Percentiles rank a stretch among this genome's conserved stretches.
These are phyloP conservation scores for Calonectria hongkongensis DNA, from an alignment of 2,329 filamentous ascomycete genomes.

Conservation along the genomic window DNA sequence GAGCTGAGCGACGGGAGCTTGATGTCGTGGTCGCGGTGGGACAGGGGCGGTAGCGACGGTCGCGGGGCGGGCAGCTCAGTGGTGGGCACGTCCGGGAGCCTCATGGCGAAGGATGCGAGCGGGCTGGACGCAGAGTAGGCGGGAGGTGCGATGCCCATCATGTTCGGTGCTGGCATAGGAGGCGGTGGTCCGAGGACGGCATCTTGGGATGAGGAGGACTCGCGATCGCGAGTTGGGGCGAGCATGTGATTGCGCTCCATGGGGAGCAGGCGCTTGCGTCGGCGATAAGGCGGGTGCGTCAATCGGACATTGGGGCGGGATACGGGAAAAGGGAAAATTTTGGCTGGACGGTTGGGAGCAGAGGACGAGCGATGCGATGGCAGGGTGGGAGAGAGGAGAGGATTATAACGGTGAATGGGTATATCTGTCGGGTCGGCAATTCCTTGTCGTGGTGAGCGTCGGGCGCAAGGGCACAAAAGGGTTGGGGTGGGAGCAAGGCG, in stretches of 20 bases:
- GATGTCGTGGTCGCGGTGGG: constrained; percentile 54
- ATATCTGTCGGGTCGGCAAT: constrained; percentile 29
- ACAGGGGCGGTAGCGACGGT: constrained; percentile 47
- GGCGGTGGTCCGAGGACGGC: constrained; percentile 54
- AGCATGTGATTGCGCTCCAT: constrained; percentile 71
- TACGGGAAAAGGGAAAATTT: constrained; percentile 25
- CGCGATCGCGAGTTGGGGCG: constrained; percentile 51
- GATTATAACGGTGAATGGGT: constrained; percentile 7
- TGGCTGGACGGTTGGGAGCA: constrained; percentile 23
- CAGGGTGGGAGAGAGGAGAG: background rate
- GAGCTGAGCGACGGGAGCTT: constrained; percentile 62
- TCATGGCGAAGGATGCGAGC: constrained; percentile 50
- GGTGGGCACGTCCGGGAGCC: constrained; percentile 56
- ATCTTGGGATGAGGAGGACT: constrained; percentile 51
- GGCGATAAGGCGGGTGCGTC: constrained; percentile 55
- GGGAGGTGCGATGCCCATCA: constrained; percentile 53
- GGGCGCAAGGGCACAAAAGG: constrained; percentile 19
- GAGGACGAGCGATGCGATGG: constrained; percentile 7
- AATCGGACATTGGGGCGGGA: constrained; percentile 52
- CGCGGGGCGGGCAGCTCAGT: constrained; percentile 51
- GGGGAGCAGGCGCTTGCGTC: constrained; percentile 48
- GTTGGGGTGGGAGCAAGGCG: constrained; percentile 44
- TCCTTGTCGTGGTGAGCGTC: constrained; percentile 34
- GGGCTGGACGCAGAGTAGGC: constrained; percentile 48
- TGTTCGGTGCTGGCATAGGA: constrained; percentile 49